A percentile compares a stretch with the other conserved stretches of the same genome.
These are phyloP conservation scores for Trichoderma parareesei DNA, from an alignment of 495 filamentous ascomycete species.

Conservation along the genomic window DNA sequence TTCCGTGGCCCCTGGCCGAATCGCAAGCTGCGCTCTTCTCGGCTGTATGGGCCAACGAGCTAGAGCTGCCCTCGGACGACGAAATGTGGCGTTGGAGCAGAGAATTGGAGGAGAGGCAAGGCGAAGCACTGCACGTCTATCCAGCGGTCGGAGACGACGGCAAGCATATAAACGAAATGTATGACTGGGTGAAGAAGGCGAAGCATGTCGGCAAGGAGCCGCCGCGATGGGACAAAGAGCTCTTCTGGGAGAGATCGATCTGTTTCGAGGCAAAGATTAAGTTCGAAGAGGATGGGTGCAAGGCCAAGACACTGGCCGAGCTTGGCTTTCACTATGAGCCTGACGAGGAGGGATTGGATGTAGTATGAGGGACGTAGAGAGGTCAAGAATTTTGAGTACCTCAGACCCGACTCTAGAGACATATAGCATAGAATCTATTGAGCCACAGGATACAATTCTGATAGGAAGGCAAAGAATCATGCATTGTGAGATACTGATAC, in stretches of 20 bases:
- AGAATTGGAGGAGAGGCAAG: slow-evolving; percentile 22
- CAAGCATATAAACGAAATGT: slow-evolving; percentile 65
- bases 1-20: slow-evolving; percentile 75
- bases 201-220: slow-evolving; percentile 47
- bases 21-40: slow-evolving; percentile 72
- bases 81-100: slow-evolving; percentile 59
- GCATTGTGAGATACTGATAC: neutral
- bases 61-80: slow-evolving; percentile 49
- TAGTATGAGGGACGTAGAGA: neutral
- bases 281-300: slow-evolving; percentile 35
- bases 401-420: too few species aligned
- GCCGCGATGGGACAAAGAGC: slow-evolving; percentile 56
- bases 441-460: too few species aligned
- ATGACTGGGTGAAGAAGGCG: slow-evolving; percentile 51
- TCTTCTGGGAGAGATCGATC: slow-evolving; percentile 50
- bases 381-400: too few species aligned
- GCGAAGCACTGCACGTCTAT: slow-evolving; percentile 49
- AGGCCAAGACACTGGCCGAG: slow-evolving; percentile 33
- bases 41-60: slow-evolving; percentile 60
- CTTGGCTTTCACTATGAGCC: slow-evolving; percentile 33
- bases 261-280: slow-evolving; percentile 35
- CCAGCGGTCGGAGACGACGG: slow-evolving; percentile 48
- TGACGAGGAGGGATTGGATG: slow-evolving; percentile 23
- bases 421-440: neutral
- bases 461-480: too few species aligned